phyloP scores from a whole-genome alignment of 495 filamentous ascomycete genomes.

The Aspergillus nanangensis region DNA sequence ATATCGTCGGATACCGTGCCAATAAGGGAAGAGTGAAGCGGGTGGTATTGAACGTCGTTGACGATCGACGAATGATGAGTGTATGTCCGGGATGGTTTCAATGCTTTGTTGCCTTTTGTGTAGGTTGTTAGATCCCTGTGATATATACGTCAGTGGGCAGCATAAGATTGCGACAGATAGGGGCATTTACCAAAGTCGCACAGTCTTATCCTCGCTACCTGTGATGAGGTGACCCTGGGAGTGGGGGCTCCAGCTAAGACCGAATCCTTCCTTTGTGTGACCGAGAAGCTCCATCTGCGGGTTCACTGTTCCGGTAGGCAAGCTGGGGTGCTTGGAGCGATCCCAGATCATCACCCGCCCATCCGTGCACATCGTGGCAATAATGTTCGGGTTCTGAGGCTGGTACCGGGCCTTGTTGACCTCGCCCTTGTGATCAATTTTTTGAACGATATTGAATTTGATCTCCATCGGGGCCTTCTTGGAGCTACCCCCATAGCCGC shows the following conservation, averaged over 20 bases:
- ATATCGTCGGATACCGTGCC: constrained; percentile 94
- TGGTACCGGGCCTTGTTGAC: constrained; percentile 98
- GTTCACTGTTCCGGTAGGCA: constrained; percentile 64
- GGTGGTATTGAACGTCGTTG: constrained; percentile 95
- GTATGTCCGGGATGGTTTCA: constrained; percentile 69
- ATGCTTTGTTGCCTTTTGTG: constrained; percentile 60
- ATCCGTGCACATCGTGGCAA: constrained; percentile 89
- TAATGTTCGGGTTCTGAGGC: constrained; percentile 95
- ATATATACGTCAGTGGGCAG: too few species aligned
- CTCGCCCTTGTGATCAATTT: constrained; percentile 93
- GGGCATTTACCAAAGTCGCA: constrained; percentile 75
- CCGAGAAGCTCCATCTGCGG: constrained; percentile 82
- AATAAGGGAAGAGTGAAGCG: constrained; percentile 72
- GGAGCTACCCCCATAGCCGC: constrained; percentile 70
- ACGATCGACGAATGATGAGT: constrained; percentile 87
- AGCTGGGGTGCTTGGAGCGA: constrained; percentile 82
- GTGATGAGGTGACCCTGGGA: constrained; percentile 77
- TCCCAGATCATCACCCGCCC: constrained; percentile 89
- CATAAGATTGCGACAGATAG: constrained; percentile 1
- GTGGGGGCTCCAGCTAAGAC: constrained; percentile 87
- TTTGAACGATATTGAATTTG: constrained; percentile 87
- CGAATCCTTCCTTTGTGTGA: constrained; percentile 90
- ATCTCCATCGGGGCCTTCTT: constrained; percentile 65
- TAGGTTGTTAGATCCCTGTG: constrained; percentile 73
- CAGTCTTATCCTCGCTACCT: constrained; percentile 85